Evolutionary conservation across 495 filamentous ascomycete genomes (phyloP), one percentile per base, ranked within the genome.

Genomic region (Viridothelium virens): DNA sequence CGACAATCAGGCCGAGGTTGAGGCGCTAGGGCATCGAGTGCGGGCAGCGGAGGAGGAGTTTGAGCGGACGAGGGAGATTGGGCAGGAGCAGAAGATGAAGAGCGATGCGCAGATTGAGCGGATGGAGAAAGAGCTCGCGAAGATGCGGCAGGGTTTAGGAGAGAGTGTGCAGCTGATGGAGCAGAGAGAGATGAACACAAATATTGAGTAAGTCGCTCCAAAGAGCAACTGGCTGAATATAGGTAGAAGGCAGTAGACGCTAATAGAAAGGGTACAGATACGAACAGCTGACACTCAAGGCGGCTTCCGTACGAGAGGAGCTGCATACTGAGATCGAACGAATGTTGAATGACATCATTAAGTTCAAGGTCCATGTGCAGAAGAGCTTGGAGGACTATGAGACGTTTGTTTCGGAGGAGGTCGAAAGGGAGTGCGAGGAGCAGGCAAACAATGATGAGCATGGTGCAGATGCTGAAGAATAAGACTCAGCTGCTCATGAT

Each of bases 281-380:
- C 72, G 93, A 97, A 74, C 93, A 96, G 73, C 77, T 97, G 10
- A 92, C 87, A 6, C 84, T 96, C 36, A 86, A 85, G 33, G 91
- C 91, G 18, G 91, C 91, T 71, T 79, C 90, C 2, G 82, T 96
- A 37, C 86, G 94, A 39, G 94, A 98, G 77, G 92, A 96, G 73
- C 80, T 98, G 16, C 94, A 98, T 73, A 95, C 92, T 12, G 94
- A 96, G 75, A 90, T 96, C 66, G 95, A 96, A 79, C 89, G 87
- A 68, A 93, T 97, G 86, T 78, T 98, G 69, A 95, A 96, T 78
- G 92, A 97, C 72, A 87, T 97, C 74, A 96, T 97, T 80, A 91
- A 91, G 70, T 98, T 98, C 86, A 98, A 98, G 79, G 87, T 97
- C 65, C 94, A 97, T 74, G 83, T 98, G 56, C 94, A 97, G 76